Percentiles rank a stretch among this genome's conserved stretches.
These are phyloP conservation scores for Aspergillus sparsus DNA, from an alignment of 495 filamentous ascomycete genomes.

Conservation along the genomic window DNA sequence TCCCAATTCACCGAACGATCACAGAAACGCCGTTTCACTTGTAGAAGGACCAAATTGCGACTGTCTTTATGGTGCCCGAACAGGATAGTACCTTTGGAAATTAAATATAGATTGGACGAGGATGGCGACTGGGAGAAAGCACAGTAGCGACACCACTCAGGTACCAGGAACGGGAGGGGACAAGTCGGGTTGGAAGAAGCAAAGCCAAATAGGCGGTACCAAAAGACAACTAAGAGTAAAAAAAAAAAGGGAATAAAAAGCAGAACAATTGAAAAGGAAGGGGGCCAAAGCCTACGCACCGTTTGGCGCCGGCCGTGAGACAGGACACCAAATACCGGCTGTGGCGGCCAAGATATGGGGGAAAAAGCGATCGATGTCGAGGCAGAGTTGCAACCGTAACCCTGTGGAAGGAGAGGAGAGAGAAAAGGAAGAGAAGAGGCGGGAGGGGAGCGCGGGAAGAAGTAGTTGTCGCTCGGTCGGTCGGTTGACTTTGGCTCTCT, in stretches of 20 bases:
- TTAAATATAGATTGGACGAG: conserved; percentile 2
- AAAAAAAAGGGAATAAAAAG: conserved; percentile 22
- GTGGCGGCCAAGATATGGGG: conserved; percentile 51
- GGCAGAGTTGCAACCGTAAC: conserved; percentile 30
- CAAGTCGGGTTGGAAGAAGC: conserved; percentile 25
- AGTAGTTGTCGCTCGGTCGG: conserved; percentile 20
- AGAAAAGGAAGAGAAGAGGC: conserved; percentile 17
- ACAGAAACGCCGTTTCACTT: conserved; percentile 42
- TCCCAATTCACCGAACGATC: conserved; percentile 43
- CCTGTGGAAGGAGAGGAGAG: conserved; percentile 24
- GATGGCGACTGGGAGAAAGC: neutral
- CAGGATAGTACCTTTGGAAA: conserved; percentile 7
- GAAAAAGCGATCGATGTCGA: conserved; percentile 42
- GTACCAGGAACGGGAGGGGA: conserved; percentile 20
- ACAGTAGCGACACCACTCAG: conserved; percentile 14
- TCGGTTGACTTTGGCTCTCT: conserved; percentile 6
- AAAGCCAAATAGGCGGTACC: conserved; percentile 26
- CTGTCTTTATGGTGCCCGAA: conserved; percentile 22
- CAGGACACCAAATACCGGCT: conserved; percentile 58
- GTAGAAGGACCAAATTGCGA: conserved; percentile 30
- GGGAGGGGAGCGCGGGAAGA: conserved; percentile 22
- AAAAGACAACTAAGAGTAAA: conserved; percentile 28
- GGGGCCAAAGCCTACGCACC: conserved; percentile 57
- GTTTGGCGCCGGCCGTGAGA: conserved; percentile 58
- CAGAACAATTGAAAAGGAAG: conserved; percentile 29